A percentile compares a stretch with the other conserved stretches of the same genome.
Evolutionary conservation across 495 filamentous ascomycete species (phyloP).

Genomic region (Amphirosellinia nigrospora): DNA sequence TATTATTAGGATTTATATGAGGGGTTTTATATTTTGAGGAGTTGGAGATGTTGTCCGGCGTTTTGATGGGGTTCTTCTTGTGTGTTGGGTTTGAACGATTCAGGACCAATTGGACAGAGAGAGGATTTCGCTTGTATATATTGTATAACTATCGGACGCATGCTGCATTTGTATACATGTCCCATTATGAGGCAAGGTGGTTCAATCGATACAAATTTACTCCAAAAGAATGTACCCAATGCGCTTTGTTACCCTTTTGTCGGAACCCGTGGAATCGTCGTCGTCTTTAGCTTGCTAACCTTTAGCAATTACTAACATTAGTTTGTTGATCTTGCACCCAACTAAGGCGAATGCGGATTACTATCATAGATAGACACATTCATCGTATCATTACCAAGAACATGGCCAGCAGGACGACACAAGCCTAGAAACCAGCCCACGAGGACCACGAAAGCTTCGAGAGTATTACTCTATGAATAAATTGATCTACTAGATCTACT

Average conservation of each 20-base stretch:
- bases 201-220: not conserved
- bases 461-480: not conserved
- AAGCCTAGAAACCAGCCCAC: not conserved
- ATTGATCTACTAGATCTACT: not conserved
- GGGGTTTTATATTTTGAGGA: conserved; percentile 15
- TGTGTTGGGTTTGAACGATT: conserved; percentile 11
- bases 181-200: not conserved
- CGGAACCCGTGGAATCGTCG: not conserved
- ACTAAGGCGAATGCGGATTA: too few species aligned
- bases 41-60: conserved; percentile 21
- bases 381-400: not conserved
- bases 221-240: not conserved
- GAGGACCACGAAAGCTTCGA: not conserved
- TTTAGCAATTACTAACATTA: not conserved
- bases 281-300: not conserved
- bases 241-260: not conserved
- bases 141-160: conserved; percentile 18
- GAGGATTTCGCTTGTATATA: conserved; percentile 24
- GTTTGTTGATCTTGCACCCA: too few species aligned
- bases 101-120: not conserved
- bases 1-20: not conserved
- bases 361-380: not conserved
- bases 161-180: conserved; percentile 14
- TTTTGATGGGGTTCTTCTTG: conserved; percentile 19
- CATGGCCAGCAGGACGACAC: not conserved